Base-by-base conservation (phyloP, 768 basidiomycete species). In the Daedaleopsis nitida region DNA sequence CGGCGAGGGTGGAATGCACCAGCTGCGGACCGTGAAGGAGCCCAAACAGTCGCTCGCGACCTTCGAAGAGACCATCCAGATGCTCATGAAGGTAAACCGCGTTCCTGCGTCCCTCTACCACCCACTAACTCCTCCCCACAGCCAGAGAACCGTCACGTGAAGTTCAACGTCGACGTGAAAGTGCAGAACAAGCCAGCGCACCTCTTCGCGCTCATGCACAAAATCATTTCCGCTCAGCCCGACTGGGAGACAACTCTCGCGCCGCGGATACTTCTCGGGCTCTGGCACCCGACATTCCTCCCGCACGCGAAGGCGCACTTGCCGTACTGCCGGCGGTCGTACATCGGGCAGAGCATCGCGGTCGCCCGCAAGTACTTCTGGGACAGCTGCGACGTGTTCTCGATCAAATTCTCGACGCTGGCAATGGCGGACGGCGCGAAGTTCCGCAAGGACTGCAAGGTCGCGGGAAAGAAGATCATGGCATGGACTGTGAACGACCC, bases 401-500 rank as follows among this genome's bases (percentile, higher is more conserved):
- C 91, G 17, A 87, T 99, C 70, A 77, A 81, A 43, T 98, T 96
- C 74, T 82, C 77, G 0, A 75, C 85, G 7, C 77, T 98, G 44
- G 84, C 88, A 10, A 86, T 86, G 3, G 73, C 77, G 1, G 92
- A 93, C 61, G 96, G 96, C 2, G 80, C 83, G 61, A 82, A 74
- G 83, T 98, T 99, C 79, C 78, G 88, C 57, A 75, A 79, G 49
- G 90, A 95, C 66, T 95, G 93, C 77, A 86, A 87, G 71, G 78
- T 71, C 16, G 86, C 86, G 1, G 89, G 89, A 19, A 97, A 97
- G 82, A 81, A 82, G 66, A 67, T 98, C 58, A 89, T 96, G 84
- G 93, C 94, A 3, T 98, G 96, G 97, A 99, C 97, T 0, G 96
- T 98, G 27, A 99, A 99, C 70, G 82, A 88, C 49, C 86, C 86